Percentiles rank a stretch among this genome's conserved stretches.
Conservation (phyloP, 345 rosid species). For the Rhizophora apiculata region DNA sequence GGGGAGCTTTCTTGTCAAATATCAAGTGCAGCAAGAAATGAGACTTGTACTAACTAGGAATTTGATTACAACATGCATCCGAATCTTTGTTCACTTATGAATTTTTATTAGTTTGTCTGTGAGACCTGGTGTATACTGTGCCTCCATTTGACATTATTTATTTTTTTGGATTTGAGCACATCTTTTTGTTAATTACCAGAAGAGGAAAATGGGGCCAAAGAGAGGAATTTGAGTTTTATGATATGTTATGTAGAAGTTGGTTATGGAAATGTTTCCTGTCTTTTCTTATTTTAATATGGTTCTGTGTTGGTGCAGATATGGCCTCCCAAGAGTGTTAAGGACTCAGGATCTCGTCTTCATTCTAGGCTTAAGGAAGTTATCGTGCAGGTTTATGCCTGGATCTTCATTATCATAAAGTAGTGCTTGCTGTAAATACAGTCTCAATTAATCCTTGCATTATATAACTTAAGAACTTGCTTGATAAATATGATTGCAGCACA, state of each 20-base stretch:
- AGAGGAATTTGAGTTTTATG: background rate
- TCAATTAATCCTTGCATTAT: background rate
- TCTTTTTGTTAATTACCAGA: too few relatives aligned
- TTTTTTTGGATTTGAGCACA: too few relatives aligned
- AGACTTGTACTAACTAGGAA: too few relatives aligned
- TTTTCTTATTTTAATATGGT: slow-evolving; percentile 14
- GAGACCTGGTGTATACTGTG: too few relatives aligned
- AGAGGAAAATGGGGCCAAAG: too few relatives aligned
- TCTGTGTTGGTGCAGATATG: slow-evolving; percentile 63
- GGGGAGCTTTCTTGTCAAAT: too few relatives aligned
- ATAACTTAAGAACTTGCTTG: background rate
- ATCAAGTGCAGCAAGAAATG: too few relatives aligned
- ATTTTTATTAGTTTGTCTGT: too few relatives aligned
- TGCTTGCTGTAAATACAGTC: background rate
- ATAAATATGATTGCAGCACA: background rate
- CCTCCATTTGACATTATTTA: too few relatives aligned
- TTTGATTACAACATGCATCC: too few relatives aligned
- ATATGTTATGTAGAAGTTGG: background rate
- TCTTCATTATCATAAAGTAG: slow-evolving; percentile 8
- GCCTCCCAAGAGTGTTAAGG: slow-evolving; percentile 97
- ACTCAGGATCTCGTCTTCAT: slow-evolving; percentile 86
- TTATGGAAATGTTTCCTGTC: background rate
- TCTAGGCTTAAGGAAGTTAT: slow-evolving; percentile 82
- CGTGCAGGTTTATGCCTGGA: slow-evolving; percentile 52
- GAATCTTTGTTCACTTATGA: too few relatives aligned